Evolutionary conservation across 495 filamentous ascomycete species (phyloP).

Genomic region (Lophiostoma macrostomum): DNA sequence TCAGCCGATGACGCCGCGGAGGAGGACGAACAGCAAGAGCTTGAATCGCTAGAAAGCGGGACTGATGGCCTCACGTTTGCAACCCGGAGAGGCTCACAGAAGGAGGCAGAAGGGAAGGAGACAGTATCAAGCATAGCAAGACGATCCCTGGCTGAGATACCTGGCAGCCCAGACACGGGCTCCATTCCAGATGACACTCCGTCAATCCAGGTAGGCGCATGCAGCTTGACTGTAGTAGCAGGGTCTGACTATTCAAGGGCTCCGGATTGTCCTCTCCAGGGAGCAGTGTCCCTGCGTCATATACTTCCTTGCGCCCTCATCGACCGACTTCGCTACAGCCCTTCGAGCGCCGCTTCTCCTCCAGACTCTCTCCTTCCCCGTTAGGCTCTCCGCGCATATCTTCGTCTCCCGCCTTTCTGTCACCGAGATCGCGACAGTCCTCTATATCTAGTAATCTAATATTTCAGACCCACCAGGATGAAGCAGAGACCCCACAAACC

Average conservation of each 20-base stretch:
- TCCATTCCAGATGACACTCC: conserved; percentile 87
- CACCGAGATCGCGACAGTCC: conserved; percentile 70
- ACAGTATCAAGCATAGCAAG: conserved; percentile 17
- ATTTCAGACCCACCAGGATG: conserved; percentile 49
- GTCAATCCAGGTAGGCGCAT: conserved; percentile 68
- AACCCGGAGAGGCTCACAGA: not conserved
- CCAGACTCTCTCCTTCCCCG: conserved; percentile 67
- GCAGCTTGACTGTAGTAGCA: not conserved
- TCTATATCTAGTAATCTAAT: conserved; percentile 58
- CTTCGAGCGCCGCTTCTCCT: conserved; percentile 91
- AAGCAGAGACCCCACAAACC: conserved; percentile 60
- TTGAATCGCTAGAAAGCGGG: conserved; percentile 5
- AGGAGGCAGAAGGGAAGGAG: not conserved
- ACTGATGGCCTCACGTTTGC: conserved; percentile 28
- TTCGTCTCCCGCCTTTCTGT: conserved; percentile 81
- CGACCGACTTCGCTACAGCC: conserved; percentile 82
- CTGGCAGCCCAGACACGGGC: conserved; percentile 42
- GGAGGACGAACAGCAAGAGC: conserved; percentile 15
- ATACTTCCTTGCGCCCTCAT: conserved; percentile 48
- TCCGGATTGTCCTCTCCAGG: conserved; percentile 75
- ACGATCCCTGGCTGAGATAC: not conserved
- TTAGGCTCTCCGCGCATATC: conserved; percentile 60
- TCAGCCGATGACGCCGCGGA: conserved; percentile 8
- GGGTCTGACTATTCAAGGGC: conserved; percentile 52
- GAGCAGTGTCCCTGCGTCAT: conserved; percentile 57